Conservation (phyloP, 345 rosid genomes). For the Eutrema japonicum region DNA sequence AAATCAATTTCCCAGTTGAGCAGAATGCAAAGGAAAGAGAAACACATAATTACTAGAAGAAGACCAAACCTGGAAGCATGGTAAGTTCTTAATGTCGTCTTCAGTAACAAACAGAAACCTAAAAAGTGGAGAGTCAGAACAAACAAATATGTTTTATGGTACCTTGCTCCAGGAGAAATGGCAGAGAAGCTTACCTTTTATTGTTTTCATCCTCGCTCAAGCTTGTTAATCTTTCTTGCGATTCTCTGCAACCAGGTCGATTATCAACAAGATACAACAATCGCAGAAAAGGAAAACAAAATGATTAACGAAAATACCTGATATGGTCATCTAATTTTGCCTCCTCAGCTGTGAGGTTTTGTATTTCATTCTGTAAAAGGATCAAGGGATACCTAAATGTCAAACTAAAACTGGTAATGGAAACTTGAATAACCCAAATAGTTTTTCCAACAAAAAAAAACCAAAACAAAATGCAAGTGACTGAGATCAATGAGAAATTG, state of each 20-base stretch:
- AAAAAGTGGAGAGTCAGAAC: constrained; percentile 40
- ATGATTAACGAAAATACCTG: constrained; percentile 33
- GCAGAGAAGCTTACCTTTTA: constrained; percentile 59
- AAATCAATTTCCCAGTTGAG: constrained; percentile 22
- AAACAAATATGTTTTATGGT: neutral
- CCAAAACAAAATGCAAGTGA: constrained; percentile 22
- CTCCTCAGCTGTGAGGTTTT: constrained; percentile 71
- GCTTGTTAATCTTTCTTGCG: constrained; percentile 84
- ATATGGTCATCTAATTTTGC: constrained; percentile 50
- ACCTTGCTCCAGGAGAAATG: constrained; percentile 20
- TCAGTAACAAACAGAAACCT: constrained; percentile 98
- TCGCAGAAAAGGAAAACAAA: constrained; percentile 10
- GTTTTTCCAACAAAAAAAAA: constrained; percentile 10
- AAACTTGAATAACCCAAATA: neutral
- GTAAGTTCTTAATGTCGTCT: constrained; percentile 90
- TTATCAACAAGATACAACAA: constrained; percentile 42
- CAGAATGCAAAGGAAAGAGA: constrained; percentile 20
- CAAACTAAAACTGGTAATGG: constrained; percentile 23
- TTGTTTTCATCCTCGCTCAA: constrained; percentile 89
- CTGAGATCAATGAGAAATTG: constrained; percentile 1
- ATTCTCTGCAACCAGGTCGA: constrained; percentile 62
- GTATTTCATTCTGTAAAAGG: constrained; percentile 71
- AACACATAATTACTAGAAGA: constrained; percentile 28
- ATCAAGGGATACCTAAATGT: constrained; percentile 13
- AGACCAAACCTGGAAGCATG: constrained; percentile 80